A percentile compares a stretch with the other conserved stretches of the same genome.
These are phyloP conservation scores for Xanthoconium purpureum DNA, from an alignment of 768 basidiomycete species.

Conservation along the genomic window DNA sequence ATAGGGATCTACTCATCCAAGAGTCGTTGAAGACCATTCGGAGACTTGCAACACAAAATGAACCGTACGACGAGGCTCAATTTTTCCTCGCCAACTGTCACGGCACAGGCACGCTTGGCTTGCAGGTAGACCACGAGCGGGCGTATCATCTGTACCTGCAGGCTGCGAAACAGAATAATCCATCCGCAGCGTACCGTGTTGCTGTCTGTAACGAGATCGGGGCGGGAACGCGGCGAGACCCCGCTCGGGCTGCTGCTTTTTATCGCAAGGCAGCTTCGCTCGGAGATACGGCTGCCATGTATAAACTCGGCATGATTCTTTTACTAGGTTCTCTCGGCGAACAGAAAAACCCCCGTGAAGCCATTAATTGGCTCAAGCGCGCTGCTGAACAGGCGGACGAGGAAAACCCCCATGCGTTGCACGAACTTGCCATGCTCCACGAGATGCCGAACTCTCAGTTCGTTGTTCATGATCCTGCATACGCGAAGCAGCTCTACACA, in stretches of 20 bases:
- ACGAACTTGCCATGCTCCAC: slow-evolving; percentile 88
- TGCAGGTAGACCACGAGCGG: slow-evolving; percentile 95
- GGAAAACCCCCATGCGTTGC: slow-evolving; percentile 95
- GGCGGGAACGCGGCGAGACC: slow-evolving; percentile 89
- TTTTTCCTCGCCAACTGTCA: slow-evolving; percentile 98
- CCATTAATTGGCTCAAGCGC: slow-evolving; percentile 89
- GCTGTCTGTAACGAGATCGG: slow-evolving; percentile 99
- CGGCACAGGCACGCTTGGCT: slow-evolving; percentile 92
- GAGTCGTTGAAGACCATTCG: slow-evolving; percentile 93
- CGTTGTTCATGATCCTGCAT: slow-evolving; percentile 75
- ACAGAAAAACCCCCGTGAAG: slow-evolving; percentile 83
- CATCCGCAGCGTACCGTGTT: slow-evolving; percentile 92
- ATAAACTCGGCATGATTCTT: slow-evolving; percentile 98
- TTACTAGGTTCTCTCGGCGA: slow-evolving; percentile 82
- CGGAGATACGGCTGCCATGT: slow-evolving; percentile 98
- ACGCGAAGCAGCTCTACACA: slow-evolving; percentile 83
- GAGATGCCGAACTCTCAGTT: slow-evolving; percentile 65
- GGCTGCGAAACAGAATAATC: slow-evolving; percentile 95
- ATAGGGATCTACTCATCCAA: slow-evolving; percentile 79
- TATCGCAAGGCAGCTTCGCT: slow-evolving; percentile 95
- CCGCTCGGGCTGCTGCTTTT: slow-evolving; percentile 85
- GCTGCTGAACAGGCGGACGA: slow-evolving; percentile 98
- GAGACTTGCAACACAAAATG: slow-evolving; percentile 86
- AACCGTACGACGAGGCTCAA: slow-evolving; percentile 93
- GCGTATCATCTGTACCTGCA: slow-evolving; percentile 97